Percentiles rank a stretch among this genome's conserved stretches.
phyloP scores from a whole-genome alignment of 2,329 filamentous ascomycete species.

The Aotearoamyces nothofagi region DNA sequence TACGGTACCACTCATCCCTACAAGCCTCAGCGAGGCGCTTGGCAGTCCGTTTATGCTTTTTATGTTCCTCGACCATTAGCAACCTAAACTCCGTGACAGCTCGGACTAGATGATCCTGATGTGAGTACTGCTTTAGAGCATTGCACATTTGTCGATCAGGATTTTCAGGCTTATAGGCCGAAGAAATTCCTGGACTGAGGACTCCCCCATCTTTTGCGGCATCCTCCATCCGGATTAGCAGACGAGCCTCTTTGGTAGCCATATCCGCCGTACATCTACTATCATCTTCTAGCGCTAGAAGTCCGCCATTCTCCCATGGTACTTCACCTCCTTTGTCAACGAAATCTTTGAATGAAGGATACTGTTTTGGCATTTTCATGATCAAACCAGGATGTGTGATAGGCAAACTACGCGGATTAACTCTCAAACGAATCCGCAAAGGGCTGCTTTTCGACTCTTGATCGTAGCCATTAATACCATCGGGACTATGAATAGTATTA shows the following conservation, averaged over 20 bases:
- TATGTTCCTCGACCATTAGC: slow-evolving; percentile 66
- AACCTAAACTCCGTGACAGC: slow-evolving; percentile 70
- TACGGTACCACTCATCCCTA: slow-evolving; percentile 57
- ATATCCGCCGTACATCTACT: slow-evolving; percentile 42
- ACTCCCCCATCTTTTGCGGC: slow-evolving; percentile 64
- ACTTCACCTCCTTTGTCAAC: slow-evolving; percentile 33
- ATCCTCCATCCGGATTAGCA: slow-evolving; percentile 54
- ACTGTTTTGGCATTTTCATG: slow-evolving; percentile 33
- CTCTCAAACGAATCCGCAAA: slow-evolving; percentile 33
- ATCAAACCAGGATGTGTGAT: slow-evolving; percentile 44
- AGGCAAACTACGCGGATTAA: slow-evolving; percentile 34
- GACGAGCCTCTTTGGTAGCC: slow-evolving; percentile 50
- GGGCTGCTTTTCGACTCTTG: slow-evolving; percentile 6
- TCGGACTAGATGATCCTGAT: slow-evolving; percentile 68
- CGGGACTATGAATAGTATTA: neutral
- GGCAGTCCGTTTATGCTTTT: slow-evolving; percentile 59
- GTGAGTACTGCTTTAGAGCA: slow-evolving; percentile 67
- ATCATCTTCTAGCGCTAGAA: slow-evolving; percentile 37
- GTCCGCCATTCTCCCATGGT: slow-evolving; percentile 41
- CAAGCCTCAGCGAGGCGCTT: slow-evolving; percentile 70
- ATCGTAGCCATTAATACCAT: no score
- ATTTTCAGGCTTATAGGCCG: slow-evolving; percentile 57
- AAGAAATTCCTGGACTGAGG: slow-evolving; percentile 55
- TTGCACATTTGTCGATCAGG: slow-evolving; percentile 41
- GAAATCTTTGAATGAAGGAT: slow-evolving; percentile 40